A percentile compares a stretch with the other conserved stretches of the same genome.
These are phyloP conservation scores for Herpetospermum pedunculosum DNA, from an alignment of 306 rosid species.

Conservation along the genomic window DNA sequence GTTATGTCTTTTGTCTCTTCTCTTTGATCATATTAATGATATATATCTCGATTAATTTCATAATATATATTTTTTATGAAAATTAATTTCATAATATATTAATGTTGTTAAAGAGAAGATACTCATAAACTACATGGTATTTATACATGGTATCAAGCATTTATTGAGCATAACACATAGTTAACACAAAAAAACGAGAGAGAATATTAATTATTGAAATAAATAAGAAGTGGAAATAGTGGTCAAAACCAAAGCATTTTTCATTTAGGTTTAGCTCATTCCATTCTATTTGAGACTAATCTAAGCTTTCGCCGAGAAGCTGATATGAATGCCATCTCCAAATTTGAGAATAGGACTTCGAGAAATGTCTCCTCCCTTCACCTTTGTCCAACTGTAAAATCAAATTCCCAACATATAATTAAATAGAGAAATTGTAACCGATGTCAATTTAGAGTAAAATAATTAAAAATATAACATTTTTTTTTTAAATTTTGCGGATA, in stretches of 20 bases:
- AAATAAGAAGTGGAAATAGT: not conserved
- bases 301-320: not conserved
- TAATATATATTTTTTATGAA: no score
- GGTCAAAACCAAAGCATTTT: not conserved
- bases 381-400: constrained; percentile 12
- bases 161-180: not conserved
- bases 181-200: not conserved
- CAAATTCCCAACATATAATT: not conserved
- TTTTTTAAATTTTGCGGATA: no score
- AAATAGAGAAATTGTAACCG: no score
- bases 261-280: not conserved
- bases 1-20: no score
- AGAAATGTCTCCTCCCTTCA: constrained; percentile 11
- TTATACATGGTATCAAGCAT: not conserved
- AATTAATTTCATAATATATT: not conserved
- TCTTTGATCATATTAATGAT: no score
- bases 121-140: not conserved
- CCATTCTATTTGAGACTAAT: not conserved
- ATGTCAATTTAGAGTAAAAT: no score
- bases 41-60: no score
- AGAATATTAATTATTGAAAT: not conserved
- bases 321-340: constrained; percentile 16
- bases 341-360: constrained; percentile 12
- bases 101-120: not conserved
- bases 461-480: no score